These are phyloP conservation scores for Cenchrus americanus DNA, from an alignment of 176 grass and related monocot species.

Conservation along the genomic window DNA sequence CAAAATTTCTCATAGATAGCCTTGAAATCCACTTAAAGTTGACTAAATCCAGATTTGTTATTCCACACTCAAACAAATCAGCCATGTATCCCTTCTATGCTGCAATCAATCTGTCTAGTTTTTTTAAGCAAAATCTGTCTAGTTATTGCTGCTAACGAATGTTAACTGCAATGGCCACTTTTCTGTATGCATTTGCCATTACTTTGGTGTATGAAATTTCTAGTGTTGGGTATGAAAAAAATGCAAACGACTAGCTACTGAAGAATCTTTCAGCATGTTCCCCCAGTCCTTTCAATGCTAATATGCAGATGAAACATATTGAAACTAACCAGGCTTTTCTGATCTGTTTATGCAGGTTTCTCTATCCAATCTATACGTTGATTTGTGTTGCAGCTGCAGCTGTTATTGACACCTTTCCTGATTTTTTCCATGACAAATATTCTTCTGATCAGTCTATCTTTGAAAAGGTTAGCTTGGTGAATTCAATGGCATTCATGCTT, in stretches of 20 bases:
- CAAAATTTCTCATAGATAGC: neutral
- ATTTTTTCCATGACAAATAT: conserved; percentile 93
- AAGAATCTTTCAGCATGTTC: conserved; percentile 1
- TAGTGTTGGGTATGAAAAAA: conserved; percentile 12
- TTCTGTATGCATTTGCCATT: neutral
- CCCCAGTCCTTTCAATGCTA: neutral
- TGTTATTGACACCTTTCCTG: conserved; percentile 83
- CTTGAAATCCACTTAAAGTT: conserved; percentile 12
- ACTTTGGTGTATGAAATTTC: conserved; percentile 1
- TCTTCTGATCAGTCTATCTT: conserved; percentile 70
- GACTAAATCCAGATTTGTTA: neutral
- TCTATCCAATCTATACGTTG: conserved; percentile 97
- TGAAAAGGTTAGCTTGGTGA: conserved; percentile 53
- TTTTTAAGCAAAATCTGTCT: neutral
- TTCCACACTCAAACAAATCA: neutral
- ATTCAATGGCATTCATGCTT: neutral
- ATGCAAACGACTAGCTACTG: neutral
- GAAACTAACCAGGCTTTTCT: conserved; percentile 22
- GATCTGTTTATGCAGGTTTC: conserved; percentile 71
- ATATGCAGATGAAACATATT: conserved; percentile 1
- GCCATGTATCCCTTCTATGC: neutral
- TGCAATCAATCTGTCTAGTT: neutral
- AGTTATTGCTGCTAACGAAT: neutral
- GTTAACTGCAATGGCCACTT: conserved; percentile 3
- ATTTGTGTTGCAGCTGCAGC: conserved; percentile 91